Percentiles rank a stretch among this genome's conserved stretches.
Evolutionary conservation across 305 asterid species (phyloP).

Genomic region (Fraxinus dipetala): DNA sequence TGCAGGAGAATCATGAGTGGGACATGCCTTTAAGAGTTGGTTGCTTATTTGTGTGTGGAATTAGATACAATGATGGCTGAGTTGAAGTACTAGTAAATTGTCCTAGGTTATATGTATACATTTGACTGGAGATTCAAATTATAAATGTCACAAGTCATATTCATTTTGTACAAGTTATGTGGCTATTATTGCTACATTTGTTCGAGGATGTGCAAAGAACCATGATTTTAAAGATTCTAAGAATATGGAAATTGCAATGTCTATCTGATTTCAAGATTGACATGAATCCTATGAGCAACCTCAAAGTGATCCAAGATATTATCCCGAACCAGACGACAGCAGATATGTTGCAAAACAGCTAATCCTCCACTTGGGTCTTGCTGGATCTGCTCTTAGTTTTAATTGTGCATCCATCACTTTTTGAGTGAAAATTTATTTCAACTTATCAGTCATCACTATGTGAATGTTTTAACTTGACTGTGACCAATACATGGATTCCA

Average conservation of each 20-base stretch:
- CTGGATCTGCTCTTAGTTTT: background rate
- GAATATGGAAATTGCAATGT: background rate
- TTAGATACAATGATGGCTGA: background rate
- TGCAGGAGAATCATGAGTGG: background rate
- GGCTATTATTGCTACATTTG: background rate
- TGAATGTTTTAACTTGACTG: background rate
- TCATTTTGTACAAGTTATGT: background rate
- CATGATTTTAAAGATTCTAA: background rate
- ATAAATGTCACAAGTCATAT: background rate
- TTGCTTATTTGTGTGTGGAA: background rate
- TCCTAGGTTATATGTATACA: background rate
- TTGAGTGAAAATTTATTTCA: background rate
- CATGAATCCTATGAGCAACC: background rate
- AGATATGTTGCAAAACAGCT: background rate
- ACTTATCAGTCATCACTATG: background rate
- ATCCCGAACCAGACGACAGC: background rate
- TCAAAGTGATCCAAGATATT: background rate
- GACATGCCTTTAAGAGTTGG: background rate
- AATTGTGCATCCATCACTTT: background rate
- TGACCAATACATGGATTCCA: background rate
- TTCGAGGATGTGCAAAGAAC: background rate
- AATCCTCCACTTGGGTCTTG: background rate
- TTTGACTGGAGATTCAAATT: background rate
- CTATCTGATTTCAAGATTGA: background rate
- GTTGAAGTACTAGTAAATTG: background rate